phyloP scores from a whole-genome alignment of 768 basidiomycete genomes.

The Collybia nuda region DNA sequence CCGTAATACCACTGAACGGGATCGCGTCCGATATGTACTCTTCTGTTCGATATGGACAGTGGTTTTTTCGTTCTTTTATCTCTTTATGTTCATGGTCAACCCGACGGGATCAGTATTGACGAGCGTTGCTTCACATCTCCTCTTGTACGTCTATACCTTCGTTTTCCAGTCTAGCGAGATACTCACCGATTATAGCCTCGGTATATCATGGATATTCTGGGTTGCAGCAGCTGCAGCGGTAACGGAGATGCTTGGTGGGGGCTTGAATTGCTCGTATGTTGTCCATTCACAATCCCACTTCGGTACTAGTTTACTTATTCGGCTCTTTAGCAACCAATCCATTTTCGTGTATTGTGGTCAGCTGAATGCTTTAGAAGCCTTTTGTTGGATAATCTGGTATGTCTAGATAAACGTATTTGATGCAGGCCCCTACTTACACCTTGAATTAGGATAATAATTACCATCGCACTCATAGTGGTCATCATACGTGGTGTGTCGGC shows the following conservation, averaged over 20 bases:
- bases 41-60: slow-evolving; percentile 78
- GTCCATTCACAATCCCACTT: not conserved
- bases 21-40: slow-evolving; percentile 65
- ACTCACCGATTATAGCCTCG: slow-evolving; percentile 40
- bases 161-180: not conserved
- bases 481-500: slow-evolving; percentile 59
- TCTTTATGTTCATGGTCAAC: slow-evolving; percentile 53
- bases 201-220: slow-evolving; percentile 80
- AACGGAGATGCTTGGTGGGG: slow-evolving; percentile 65
- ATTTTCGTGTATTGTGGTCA: slow-evolving; percentile 69
- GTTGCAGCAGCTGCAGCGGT: slow-evolving; percentile 70
- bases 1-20: slow-evolving; percentile 45
- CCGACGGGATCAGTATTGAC: slow-evolving; percentile 49
- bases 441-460: slow-evolving; percentile 56
- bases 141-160: slow-evolving; percentile 49
- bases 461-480: slow-evolving; percentile 57
- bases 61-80: slow-evolving; percentile 48
- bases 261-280: slow-evolving; percentile 65
- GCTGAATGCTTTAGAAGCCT: slow-evolving; percentile 71
- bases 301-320: no score
- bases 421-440: slow-evolving; percentile 1
- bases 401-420: slow-evolving; percentile 16
- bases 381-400: slow-evolving; percentile 76
- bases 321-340: slow-evolving; percentile 36
- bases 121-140: slow-evolving; percentile 61